phyloP scores from a whole-genome alignment of 441 rosid species.

The Aleurites moluccanus region DNA sequence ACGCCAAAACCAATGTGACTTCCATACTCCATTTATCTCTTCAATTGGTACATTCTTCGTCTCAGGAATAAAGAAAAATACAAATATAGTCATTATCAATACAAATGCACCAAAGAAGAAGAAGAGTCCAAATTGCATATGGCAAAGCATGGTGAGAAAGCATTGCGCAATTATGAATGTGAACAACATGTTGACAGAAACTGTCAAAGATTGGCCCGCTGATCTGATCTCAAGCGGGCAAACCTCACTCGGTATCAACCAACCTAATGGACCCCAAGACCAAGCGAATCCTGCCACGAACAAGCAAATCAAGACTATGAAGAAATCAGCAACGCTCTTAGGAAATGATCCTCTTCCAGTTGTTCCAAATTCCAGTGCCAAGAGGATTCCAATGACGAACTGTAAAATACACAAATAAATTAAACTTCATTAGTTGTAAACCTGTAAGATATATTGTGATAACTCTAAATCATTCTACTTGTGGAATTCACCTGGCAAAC shows the following conservation, averaged over 20 bases:
- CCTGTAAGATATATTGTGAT: too few relatives aligned
- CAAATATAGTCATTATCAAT: slow-evolving; percentile 42
- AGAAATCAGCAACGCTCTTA: too few relatives aligned
- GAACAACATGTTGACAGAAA: slow-evolving; percentile 54
- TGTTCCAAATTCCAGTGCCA: too few relatives aligned
- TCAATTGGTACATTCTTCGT: slow-evolving; percentile 43
- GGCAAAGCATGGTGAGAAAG: slow-evolving; percentile 53
- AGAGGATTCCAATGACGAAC: too few relatives aligned
- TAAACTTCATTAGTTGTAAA: too few relatives aligned
- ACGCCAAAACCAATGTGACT: slow-evolving; percentile 47
- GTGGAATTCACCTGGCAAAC: slow-evolving; percentile 38
- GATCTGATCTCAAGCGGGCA: slow-evolving; percentile 35
- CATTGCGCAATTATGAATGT: slow-evolving; percentile 47
- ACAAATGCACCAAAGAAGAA: slow-evolving; percentile 50
- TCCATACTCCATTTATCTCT: slow-evolving; percentile 41
- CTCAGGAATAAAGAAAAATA: slow-evolving; percentile 51
- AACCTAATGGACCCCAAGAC: slow-evolving; percentile 87
- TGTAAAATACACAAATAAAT: too few relatives aligned
- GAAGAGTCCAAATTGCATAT: slow-evolving; percentile 57
- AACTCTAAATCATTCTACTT: slow-evolving; percentile 33
- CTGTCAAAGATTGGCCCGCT: slow-evolving; percentile 50
- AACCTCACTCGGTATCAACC: slow-evolving; percentile 48
- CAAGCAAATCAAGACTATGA: slow-evolving; percentile 48
- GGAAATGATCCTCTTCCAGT: too few relatives aligned
- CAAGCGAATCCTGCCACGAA: slow-evolving; percentile 73